phyloP scores from a whole-genome alignment of 768 basidiomycete genomes.

The Mycena maculata region DNA sequence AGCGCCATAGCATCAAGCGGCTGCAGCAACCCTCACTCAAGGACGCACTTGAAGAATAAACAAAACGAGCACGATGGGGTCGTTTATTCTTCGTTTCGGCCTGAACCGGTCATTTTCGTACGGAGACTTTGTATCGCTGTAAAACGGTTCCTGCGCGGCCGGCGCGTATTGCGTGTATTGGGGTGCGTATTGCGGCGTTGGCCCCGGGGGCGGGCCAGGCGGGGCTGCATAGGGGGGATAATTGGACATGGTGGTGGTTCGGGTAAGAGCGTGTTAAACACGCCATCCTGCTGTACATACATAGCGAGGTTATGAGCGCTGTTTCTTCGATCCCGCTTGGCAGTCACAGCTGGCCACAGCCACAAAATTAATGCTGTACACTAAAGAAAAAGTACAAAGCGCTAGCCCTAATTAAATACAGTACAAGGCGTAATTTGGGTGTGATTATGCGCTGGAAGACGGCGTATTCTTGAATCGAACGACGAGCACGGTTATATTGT shows the following conservation, averaged over 20 bases:
- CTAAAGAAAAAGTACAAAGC: neutral
- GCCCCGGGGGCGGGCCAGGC: slow-evolving; percentile 47
- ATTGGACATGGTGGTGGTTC: slow-evolving; percentile 29
- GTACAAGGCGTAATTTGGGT: no score
- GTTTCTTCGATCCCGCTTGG: neutral
- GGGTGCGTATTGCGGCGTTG: slow-evolving; percentile 52
- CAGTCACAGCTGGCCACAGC: no score
- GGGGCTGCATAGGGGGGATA: slow-evolving; percentile 40
- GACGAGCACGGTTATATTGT: slow-evolving; percentile 94
- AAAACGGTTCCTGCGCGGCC: slow-evolving; percentile 36
- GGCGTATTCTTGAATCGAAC: slow-evolving; percentile 74
- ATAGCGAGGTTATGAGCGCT: no score
- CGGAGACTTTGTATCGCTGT: slow-evolving; percentile 59
- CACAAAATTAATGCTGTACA: slow-evolving; percentile 15
- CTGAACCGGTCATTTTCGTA: slow-evolving; percentile 74
- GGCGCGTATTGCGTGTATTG: slow-evolving; percentile 38
- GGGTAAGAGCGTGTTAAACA: neutral
- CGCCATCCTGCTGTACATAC: no score
- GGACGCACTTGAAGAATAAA: slow-evolving; percentile 74
- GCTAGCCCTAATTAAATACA: neutral
- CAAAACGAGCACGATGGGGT: slow-evolving; percentile 75
- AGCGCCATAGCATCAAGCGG: neutral
- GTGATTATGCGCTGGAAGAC: neutral
- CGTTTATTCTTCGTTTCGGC: slow-evolving; percentile 77
- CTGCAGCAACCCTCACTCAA: neutral